Evolutionary conservation across 2,329 filamentous ascomycete species (phyloP), one percentile per base, ranked within the genome.

Genomic region (Trichoderma sp.): DNA sequence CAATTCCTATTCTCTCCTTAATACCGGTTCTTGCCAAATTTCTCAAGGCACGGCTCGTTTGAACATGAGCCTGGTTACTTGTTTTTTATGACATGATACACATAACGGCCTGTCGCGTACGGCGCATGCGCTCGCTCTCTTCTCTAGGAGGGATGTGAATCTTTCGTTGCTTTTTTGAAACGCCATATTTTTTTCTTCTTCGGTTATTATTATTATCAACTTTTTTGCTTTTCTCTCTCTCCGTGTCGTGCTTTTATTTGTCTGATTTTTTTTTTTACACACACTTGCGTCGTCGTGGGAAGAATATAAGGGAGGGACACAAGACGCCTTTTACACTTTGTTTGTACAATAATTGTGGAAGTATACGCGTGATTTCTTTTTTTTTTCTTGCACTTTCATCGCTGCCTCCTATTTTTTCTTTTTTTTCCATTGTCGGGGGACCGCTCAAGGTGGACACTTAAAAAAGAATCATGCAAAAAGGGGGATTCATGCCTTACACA

Each of bases 1-100:
- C 64, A 60, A 39, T 71, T 73, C 69, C 61, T 72, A 75, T 74
- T 71, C 73, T 73, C 71, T 73, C 72, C 34, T 73, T 73, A 70
- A 70, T 71, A 72, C 70, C 71, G 73, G 72, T 57, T 72, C 53
- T 71, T 71, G 65, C 18, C 15, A 24, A 24, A 43, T 51, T n/a
- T 51, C 26, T 34, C 39, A 32, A 11, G 53, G 24, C 69, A 43
- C 30, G 39, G 60, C 39, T 51, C 32, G 64, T 62, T 68, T 63
- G 63, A 69, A 51, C 39, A 70, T 36, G 66, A 47, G 51, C 71
- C 32, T 62, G 39, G 24, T 69, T 61, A 51, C 56, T 51, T 63
- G 57, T 72, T 53, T 47, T 51, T 53, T 65, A 39, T 61, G 71
- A 53, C 63, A 34, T 26, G 73, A 58, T 70, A 43, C 43, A 67